These are phyloP conservation scores for Chrysochromulina tobinii DNA, from an alignment of 78 protist species.

Conservation along the genomic window DNA sequence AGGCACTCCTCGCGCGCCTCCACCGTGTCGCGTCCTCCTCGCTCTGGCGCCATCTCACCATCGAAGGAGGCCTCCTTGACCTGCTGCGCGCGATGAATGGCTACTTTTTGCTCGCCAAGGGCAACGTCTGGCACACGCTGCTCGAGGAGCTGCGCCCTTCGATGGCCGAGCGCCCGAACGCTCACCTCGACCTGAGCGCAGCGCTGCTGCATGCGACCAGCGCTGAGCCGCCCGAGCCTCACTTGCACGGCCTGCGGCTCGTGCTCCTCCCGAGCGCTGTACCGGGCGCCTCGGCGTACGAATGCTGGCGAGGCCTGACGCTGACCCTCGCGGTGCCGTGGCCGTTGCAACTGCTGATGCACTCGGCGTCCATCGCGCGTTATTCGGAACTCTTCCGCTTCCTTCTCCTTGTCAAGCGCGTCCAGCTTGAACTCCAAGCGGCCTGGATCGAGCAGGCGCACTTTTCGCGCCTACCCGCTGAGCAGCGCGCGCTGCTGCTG, in stretches of 20 bases:
- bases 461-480: background rate
- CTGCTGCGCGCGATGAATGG: background rate
- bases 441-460: background rate
- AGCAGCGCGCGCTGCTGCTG: background rate
- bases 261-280: background rate
- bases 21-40: background rate
- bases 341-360: background rate
- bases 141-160: background rate
- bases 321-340: background rate
- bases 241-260: background rate
- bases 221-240: background rate
- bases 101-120: background rate
- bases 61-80: background rate
- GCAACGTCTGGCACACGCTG: background rate
- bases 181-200: background rate
- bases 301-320: background rate
- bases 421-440: conserved; percentile 6
- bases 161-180: background rate
- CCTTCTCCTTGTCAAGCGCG: background rate
- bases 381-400: background rate
- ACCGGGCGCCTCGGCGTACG: background rate
- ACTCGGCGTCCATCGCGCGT: background rate
- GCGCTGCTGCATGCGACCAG: background rate
- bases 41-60: background rate
- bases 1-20: background rate